Conservation (phyloP, 2,329 filamentous ascomycete genomes). For the Fusarium brevicatenulatum region DNA sequence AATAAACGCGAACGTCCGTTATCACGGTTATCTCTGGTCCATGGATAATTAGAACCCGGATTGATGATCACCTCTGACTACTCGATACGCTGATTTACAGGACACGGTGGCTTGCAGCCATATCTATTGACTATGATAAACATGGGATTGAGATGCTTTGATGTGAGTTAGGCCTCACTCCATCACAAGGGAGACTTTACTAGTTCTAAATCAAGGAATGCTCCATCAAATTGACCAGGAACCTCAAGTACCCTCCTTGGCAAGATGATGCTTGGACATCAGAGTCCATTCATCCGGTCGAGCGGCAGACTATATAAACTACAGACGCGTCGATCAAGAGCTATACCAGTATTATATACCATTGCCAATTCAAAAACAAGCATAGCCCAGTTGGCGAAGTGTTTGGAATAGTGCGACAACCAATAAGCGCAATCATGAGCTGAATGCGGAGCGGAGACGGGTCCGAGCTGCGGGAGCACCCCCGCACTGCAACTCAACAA, state of each 20-base stretch:
- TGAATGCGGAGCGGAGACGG: conserved; percentile 21
- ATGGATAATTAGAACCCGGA: not conserved
- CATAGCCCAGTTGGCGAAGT: not conserved
- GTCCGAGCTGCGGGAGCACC: conserved; percentile 16
- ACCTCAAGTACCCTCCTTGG: not conserved
- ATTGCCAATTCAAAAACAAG: no score
- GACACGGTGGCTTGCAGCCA: not conserved
- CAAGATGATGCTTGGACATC: not conserved
- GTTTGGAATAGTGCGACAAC: no score
- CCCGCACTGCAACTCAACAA: conserved; percentile 8
- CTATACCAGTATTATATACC: not conserved
- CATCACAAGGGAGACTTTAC: not conserved
- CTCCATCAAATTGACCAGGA: not conserved
- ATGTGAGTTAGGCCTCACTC: fast-evolving
- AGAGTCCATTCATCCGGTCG: not conserved
- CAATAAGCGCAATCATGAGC: not conserved
- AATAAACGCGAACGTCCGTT: not conserved
- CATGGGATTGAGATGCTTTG: no score
- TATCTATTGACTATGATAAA: not conserved
- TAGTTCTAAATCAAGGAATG: not conserved
- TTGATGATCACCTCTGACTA: not conserved
- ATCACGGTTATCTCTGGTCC: not conserved
- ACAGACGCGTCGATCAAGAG: not conserved
- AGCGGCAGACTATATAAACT: not conserved
- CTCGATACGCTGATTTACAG: no score